Percentiles rank a stretch among this genome's conserved stretches.
phyloP scores from a whole-genome alignment of 306 rosid genomes.

The Citrullus colocynthis region DNA sequence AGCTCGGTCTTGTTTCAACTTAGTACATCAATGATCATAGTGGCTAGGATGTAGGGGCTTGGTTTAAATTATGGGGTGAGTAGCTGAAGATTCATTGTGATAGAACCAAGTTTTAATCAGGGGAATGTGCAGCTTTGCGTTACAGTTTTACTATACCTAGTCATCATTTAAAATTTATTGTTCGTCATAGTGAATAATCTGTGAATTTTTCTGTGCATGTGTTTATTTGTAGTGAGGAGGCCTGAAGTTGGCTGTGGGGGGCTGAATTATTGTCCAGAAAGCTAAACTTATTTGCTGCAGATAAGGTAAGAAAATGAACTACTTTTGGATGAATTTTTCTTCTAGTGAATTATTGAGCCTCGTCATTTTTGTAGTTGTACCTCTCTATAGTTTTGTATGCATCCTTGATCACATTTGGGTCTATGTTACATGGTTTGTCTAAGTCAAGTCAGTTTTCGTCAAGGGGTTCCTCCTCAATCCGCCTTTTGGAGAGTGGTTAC shows the following conservation, averaged over 20 bases:
- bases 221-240: not conserved
- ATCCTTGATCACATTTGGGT: not conserved
- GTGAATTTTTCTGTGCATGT: not conserved
- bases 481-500: no score
- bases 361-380: not conserved
- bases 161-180: not conserved
- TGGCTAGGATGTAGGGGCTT: no score
- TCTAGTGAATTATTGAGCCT: not conserved
- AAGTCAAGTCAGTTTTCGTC: no score
- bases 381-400: not conserved
- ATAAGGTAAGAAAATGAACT: conserved; percentile 9
- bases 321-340: not conserved
- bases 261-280: not conserved
- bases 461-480: no score
- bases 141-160: not conserved
- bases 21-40: not conserved
- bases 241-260: conserved; percentile 4
- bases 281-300: not conserved
- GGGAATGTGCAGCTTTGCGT: not conserved
- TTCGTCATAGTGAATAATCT: not conserved
- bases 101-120: not conserved
- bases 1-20: not conserved
- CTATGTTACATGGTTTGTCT: no score
- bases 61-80: not conserved
- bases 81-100: not conserved